phyloP scores from a whole-genome alignment of 495 filamentous ascomycete species.

The Oidiodendron maius region DNA sequence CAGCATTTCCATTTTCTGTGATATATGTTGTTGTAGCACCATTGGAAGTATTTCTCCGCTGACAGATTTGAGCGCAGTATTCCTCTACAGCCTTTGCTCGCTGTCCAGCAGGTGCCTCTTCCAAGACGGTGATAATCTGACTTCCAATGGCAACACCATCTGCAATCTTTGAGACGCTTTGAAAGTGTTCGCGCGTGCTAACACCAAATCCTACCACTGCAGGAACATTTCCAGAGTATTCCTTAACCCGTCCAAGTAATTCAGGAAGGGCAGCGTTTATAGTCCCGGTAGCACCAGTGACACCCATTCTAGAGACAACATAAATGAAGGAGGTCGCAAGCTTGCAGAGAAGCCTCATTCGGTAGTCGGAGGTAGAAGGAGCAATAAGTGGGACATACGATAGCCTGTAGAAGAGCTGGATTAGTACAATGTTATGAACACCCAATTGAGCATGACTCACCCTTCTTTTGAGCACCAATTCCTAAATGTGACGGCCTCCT shows the following conservation, averaged over 20 bases:
- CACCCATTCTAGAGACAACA: constrained; percentile 95
- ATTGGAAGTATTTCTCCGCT: constrained; percentile 44
- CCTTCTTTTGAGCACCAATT: constrained; percentile 70
- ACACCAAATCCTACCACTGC: constrained; percentile 93
- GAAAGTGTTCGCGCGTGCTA: constrained; percentile 90
- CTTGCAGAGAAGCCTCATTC: constrained; percentile 92
- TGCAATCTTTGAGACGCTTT: constrained; percentile 72
- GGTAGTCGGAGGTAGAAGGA: constrained; percentile 82
- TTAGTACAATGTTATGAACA: constrained; percentile 4
- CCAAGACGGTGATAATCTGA: constrained; percentile 69
- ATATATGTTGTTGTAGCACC: constrained; percentile 45
- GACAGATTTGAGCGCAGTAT: constrained; percentile 77
- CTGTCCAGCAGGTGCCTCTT: constrained; percentile 62
- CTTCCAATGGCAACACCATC: constrained; percentile 98
- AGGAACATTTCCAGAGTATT: constrained; percentile 83
- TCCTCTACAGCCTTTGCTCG: constrained; percentile 72
- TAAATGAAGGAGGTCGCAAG: constrained; percentile 99
- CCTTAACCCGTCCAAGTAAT: constrained; percentile 79
- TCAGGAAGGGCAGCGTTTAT: constrained; percentile 75
- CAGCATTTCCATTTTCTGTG: constrained; percentile 42
- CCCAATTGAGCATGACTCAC: constrained; percentile 33
- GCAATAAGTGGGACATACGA: constrained; percentile 96
- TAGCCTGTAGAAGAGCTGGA: constrained; percentile 42
- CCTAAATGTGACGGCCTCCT: constrained; percentile 92
- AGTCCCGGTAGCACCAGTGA: constrained; percentile 82